Percentiles rank a stretch among this genome's conserved stretches.
Conservation (phyloP, 495 filamentous ascomycete genomes). For the Tuber aestivum region DNA sequence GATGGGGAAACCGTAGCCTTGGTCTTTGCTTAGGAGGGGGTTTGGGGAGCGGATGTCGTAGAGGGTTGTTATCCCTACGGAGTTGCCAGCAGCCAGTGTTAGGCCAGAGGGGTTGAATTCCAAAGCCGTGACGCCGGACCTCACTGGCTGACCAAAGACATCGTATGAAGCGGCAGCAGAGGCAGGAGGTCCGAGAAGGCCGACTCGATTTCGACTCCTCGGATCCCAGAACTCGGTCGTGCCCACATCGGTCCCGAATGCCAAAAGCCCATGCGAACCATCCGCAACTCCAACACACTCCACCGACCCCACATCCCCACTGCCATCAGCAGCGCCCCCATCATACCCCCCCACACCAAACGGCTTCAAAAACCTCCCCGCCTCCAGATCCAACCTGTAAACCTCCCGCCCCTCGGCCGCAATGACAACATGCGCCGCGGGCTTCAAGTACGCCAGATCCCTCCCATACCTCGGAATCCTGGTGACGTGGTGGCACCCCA, state of each 20-base stretch:
- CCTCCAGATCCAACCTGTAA: slow-evolving; percentile 82
- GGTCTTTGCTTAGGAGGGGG: slow-evolving; percentile 82
- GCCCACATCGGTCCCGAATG: slow-evolving; percentile 92
- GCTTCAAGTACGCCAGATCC: slow-evolving; percentile 76
- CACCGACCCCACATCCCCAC: slow-evolving; percentile 66
- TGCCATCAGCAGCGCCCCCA: slow-evolving; percentile 57
- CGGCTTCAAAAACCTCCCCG: slow-evolving; percentile 81
- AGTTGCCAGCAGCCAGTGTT: slow-evolving; percentile 79
- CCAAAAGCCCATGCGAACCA: slow-evolving; percentile 79
- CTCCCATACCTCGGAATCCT: slow-evolving; percentile 87
- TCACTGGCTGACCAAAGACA: slow-evolving; percentile 40
- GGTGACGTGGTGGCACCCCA: slow-evolving; percentile 78
- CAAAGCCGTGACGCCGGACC: slow-evolving; percentile 62
- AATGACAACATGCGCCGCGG: slow-evolving; percentile 79
- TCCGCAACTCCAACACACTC: slow-evolving; percentile 87
- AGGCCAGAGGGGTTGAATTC: slow-evolving; percentile 82
- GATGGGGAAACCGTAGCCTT: slow-evolving; percentile 91
- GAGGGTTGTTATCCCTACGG: slow-evolving; percentile 78
- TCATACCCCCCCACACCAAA: slow-evolving; percentile 55
- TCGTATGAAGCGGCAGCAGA: slow-evolving; percentile 20
- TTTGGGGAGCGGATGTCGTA: slow-evolving; percentile 88
- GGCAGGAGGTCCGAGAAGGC: slow-evolving; percentile 54
- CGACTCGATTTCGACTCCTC: slow-evolving; percentile 72
- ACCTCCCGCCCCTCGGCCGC: slow-evolving; percentile 89
- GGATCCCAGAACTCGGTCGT: slow-evolving; percentile 96